Base-by-base conservation (phyloP, 108 stramenopile species). In the Bacterosira constricta region DNA sequence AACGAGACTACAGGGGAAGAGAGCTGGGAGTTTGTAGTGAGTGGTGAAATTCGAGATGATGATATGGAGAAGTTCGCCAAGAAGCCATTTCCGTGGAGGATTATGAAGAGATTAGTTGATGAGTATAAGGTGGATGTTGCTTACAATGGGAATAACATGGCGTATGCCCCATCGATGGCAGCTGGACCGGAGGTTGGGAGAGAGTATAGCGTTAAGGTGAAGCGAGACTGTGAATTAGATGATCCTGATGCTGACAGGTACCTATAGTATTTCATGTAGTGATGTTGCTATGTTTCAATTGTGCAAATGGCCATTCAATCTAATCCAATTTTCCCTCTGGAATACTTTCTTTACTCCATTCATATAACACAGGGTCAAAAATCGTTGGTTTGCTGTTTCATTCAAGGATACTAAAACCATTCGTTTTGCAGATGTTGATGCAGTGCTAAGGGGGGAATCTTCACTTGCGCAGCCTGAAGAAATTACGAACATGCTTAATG, bases 31-130 rank as follows among this genome's bases (percentile, higher is more conserved):
- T 56, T 56, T 32, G 34, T 17, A 34, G 10, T 32, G 20, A 37
- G 34, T 3, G n/a, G n/a, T n/a, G 55, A 56, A 20, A 56, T 56
- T 18, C 3, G 20, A 34, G 15, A 29, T 15, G 10, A 29, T 7
- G 55, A 56, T 34, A 56, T 56, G 55, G 55, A 56, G 32, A 56
- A 56, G 34, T 31, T 56, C 21, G n/a, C 34, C 55, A 56, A 56
- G 32, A 36, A 31, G 20, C 15, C 30, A 7, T 20, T 56, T 0
- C 55, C 55, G 32, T 56, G 55, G 55, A 56, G 34, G 15, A 36
- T 56, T 20, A 56, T 56, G 55, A 56, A 56, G 26, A 56, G 35
- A 32, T 36, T 56, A 32, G 55, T 56, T n/a, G 34, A 56, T 18
- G 55, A 56, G 29, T 18, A 56, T 32, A 56, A 37, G n/a, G 3